These are phyloP conservation scores for Plasmodium vinckei DNA, from an alignment of 169 alveolate species.

Conservation along the genomic window DNA sequence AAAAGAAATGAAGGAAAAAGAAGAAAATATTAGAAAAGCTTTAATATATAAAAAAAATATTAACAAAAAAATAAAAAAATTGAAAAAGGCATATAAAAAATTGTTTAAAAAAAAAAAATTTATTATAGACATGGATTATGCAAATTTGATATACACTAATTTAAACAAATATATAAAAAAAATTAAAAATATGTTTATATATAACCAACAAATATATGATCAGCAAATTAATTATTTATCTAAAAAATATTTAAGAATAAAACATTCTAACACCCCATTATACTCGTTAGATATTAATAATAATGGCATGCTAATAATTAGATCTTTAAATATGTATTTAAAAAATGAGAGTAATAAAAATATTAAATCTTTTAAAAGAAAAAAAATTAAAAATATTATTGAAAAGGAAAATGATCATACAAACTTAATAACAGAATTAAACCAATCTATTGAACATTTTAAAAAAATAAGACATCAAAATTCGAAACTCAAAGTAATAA, in stretches of 20 bases:
- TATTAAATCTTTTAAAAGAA: slow-evolving; percentile 11
- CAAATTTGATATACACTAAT: slow-evolving; percentile 15
- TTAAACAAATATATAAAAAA: slow-evolving; percentile 13
- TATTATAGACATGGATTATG: slow-evolving; percentile 23
- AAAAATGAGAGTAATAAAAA: slow-evolving; percentile 10
- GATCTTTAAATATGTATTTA: slow-evolving; percentile 33
- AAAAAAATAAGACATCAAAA: slow-evolving; percentile 30
- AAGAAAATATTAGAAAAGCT: slow-evolving; percentile 46
- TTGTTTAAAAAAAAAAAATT: slow-evolving; percentile 46
- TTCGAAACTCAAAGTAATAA: slow-evolving; percentile 17
- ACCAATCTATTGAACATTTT: slow-evolving; percentile 18
- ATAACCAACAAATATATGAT: slow-evolving; percentile 41
- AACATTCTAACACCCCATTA: neutral
- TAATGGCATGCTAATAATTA: neutral
- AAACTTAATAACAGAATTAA: slow-evolving; percentile 15
- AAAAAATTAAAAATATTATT: neutral
- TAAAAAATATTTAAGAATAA: slow-evolving; percentile 14
- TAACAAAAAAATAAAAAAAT: slow-evolving; percentile 33
- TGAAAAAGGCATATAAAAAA: slow-evolving; percentile 29
- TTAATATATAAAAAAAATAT: slow-evolving; percentile 47
- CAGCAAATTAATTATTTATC: slow-evolving; percentile 24
- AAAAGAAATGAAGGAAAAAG: slow-evolving; percentile 41
- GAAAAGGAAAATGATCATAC: neutral
- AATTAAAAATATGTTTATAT: slow-evolving; percentile 14
- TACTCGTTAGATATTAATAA: neutral